These are phyloP conservation scores for Hypomontagnella submonticulosa DNA, from an alignment of 495 filamentous ascomycete genomes.

Conservation along the genomic window DNA sequence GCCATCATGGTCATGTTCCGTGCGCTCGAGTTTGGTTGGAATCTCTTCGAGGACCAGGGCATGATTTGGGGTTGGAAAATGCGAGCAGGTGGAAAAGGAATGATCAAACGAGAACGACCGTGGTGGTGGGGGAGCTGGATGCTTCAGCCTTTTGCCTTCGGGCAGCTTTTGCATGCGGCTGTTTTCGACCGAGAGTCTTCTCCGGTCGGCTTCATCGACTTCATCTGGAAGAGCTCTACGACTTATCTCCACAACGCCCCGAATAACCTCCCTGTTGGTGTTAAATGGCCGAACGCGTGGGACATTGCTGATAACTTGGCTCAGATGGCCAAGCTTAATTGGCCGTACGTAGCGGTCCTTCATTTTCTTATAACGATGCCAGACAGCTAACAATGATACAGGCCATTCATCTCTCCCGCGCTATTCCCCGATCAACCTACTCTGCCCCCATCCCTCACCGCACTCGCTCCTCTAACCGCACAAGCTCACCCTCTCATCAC, in stretches of 20 bases:
- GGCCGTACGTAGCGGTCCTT: conserved; percentile 75
- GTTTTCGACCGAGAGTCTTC: conserved; percentile 93
- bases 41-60: conserved; percentile 81
- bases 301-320: conserved; percentile 84
- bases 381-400: conserved; percentile 45
- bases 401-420: conserved; percentile 83
- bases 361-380: background rate
- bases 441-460: conserved; percentile 70
- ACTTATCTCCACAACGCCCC: conserved; percentile 83
- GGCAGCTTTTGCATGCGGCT: conserved; percentile 90
- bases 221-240: conserved; percentile 77
- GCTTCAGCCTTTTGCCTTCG: conserved; percentile 90
- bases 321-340: conserved; percentile 80
- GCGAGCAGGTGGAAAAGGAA: conserved; percentile 50
- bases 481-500: conserved; percentile 86
- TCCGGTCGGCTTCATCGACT: conserved; percentile 74
- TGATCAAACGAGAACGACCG: conserved; percentile 61
- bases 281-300: conserved; percentile 79
- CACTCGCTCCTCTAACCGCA: conserved; percentile 81
- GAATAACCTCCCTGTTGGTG: conserved; percentile 68
- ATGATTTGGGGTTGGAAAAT: conserved; percentile 71
- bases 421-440: conserved; percentile 77
- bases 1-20: conserved; percentile 82
- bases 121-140: conserved; percentile 98
- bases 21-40: conserved; percentile 88